Evolutionary conservation across 768 basidiomycete genomes (phyloP), one percentile per base, ranked within the genome.

Genomic region (Vishniacozyma victoriae): DNA sequence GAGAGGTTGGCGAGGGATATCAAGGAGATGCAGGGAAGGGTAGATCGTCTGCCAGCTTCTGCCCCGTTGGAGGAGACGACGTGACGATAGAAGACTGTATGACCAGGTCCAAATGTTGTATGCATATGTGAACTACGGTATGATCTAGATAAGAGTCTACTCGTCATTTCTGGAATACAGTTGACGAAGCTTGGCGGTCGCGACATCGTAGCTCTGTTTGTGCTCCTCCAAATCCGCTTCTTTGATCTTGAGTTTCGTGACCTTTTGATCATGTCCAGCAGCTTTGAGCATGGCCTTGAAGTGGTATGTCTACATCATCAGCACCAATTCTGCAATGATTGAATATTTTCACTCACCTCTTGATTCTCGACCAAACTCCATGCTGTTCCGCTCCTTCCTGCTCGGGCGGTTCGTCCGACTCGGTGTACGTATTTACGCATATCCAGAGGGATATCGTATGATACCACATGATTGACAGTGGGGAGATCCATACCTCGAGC

Each of bases 401-500:
- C 95, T 42, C 95, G 80, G 2, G 95, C 95, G 4, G 95, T 97
- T 36, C 95, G 79, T 18, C 95, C 95, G 7, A 92, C 93, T 44
- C 95, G 84, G 71, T 99, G 95, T 11, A 99, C 87, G 64, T 99
- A 99, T 71, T 97, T 97, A 42, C 89, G 80, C 81, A 96, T 91
- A 69, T 97, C 95, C n/a, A 95, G 79, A 7, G 95, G 92, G 2
- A 82, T 83, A 67, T 99, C 95, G 70, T 99, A 97, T 63, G 85
- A 91, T 39, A 99, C 80, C 24, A 99, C 93, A 70, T 95, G 87
- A 2, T 83, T 80, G 26, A 97, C 88, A 55, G 88, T 82, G 49
- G 83, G 86, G 48, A 99, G 86, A 64, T 97, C 93, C 51, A 96
- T 90, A 11, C 95, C 95, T 48, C 95, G 83, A 2, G 93, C 87